Evolutionary conservation across 441 rosid genomes (phyloP).

Genomic region (Erodium texanum): DNA sequence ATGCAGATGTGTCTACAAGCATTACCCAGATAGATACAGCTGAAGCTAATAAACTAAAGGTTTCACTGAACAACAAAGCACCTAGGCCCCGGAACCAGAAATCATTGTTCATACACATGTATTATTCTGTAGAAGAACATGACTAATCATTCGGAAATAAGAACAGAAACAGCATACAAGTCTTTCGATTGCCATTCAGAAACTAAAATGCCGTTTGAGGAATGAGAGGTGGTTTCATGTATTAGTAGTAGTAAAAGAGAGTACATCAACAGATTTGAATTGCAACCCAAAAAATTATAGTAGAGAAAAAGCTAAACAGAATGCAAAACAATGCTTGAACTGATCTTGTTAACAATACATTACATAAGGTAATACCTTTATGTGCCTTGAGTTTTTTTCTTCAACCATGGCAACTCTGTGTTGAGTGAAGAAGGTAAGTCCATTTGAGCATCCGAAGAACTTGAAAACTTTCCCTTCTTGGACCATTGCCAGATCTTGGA

Average conservation of each 20-base stretch:
- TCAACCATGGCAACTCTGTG: conserved; percentile 69
- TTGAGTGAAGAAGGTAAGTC: conserved; percentile 46
- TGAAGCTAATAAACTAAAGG: no score
- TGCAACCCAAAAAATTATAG: neutral
- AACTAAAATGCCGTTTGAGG: neutral
- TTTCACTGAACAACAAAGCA: no score
- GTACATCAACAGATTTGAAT: neutral
- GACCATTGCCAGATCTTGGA: conserved; percentile 80
- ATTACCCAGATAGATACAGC: neutral
- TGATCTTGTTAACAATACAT: neutral
- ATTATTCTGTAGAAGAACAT: no score
- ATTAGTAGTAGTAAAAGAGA: neutral
- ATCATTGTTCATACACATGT: no score
- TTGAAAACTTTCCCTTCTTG: conserved; percentile 40
- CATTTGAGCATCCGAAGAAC: conserved; percentile 34
- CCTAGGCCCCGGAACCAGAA: no score
- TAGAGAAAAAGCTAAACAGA: neutral
- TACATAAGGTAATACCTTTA: neutral
- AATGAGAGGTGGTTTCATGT: neutral
- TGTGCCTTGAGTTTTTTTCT: conserved; percentile 22
- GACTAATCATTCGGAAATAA: no score
- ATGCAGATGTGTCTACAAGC: no score
- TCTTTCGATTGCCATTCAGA: neutral
- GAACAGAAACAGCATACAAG: neutral
- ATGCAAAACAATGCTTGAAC: neutral